phyloP scores from a whole-genome alignment of 2,329 filamentous ascomycete species.

The Podosphaera xanthii region DNA sequence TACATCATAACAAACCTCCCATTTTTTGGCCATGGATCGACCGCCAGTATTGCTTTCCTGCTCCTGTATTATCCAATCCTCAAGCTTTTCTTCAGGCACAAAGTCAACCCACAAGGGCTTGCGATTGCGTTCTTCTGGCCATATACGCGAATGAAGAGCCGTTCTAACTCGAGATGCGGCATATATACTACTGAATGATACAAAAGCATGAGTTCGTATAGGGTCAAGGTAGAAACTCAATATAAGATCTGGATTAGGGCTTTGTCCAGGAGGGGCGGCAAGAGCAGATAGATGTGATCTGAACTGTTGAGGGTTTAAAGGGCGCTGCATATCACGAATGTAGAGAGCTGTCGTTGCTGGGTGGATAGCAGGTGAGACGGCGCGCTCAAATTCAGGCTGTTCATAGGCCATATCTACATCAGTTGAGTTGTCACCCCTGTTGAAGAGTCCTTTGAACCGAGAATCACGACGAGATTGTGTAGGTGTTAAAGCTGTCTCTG shows the following conservation, averaged over 20 bases:
- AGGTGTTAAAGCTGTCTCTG: not conserved
- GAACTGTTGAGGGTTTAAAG: slow-evolving; percentile 46
- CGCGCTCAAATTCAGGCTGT: slow-evolving; percentile 11
- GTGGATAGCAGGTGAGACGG: slow-evolving; percentile 36
- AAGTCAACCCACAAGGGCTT: slow-evolving; percentile 80
- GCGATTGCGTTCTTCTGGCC: slow-evolving; percentile 69
- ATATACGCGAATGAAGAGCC: slow-evolving; percentile 53
- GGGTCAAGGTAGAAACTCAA: slow-evolving; percentile 56
- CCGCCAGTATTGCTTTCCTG: slow-evolving; percentile 22
- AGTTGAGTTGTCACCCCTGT: slow-evolving; percentile 3
- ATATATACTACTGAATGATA: slow-evolving; percentile 41
- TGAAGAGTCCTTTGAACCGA: slow-evolving; percentile 25
- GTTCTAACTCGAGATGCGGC: slow-evolving; percentile 58
- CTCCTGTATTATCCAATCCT: slow-evolving; percentile 53
- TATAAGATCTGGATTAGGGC: slow-evolving; percentile 31
- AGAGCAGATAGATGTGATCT: slow-evolving; percentile 46
- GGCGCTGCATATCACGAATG: slow-evolving; percentile 76
- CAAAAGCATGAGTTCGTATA: slow-evolving; percentile 75
- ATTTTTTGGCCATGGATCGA: slow-evolving; percentile 27
- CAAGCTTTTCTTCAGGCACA: slow-evolving; percentile 51
- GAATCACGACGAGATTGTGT: slow-evolving; percentile 16
- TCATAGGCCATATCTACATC: slow-evolving; percentile 3
- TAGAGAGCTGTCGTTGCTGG: slow-evolving; percentile 59
- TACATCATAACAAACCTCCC: slow-evolving; percentile 50
- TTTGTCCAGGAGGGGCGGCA: slow-evolving; percentile 32